Percentiles rank a stretch among this genome's conserved stretches.
phyloP scores from a whole-genome alignment of 2,329 filamentous ascomycete species.

The Fusarium lyarnte region DNA sequence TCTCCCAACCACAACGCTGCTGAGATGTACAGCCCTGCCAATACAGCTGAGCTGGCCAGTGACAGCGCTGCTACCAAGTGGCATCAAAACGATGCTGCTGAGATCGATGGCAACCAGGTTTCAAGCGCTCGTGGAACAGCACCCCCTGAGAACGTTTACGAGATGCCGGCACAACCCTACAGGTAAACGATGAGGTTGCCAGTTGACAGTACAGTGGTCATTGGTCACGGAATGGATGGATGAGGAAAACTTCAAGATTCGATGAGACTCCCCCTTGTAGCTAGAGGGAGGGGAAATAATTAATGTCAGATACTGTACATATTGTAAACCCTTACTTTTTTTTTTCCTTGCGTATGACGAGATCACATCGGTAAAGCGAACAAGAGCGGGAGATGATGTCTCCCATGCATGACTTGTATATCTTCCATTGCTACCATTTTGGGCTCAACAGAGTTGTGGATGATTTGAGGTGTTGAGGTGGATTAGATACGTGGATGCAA shows the following conservation, averaged over 20 bases:
- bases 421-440: constrained; percentile 9
- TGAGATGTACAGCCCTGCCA: constrained; percentile 37
- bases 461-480: constrained; percentile 7
- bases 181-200: constrained; percentile 39
- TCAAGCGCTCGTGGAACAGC: constrained; percentile 38
- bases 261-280: constrained; percentile 23
- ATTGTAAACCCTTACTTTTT: constrained; percentile 38
- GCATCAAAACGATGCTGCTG: constrained; percentile 49
- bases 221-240: constrained; percentile 3
- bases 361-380: constrained; percentile 29
- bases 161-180: constrained; percentile 54
- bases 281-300: constrained; percentile 32
- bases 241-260: constrained; percentile 24
- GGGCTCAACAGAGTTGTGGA: constrained; percentile 11
- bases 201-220: background rate
- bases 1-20: constrained; percentile 36
- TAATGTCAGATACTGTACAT: constrained; percentile 47
- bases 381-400: constrained; percentile 10
- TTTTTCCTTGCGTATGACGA: constrained; percentile 36
- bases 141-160: constrained; percentile 51
- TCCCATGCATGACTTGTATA: constrained; percentile 14
- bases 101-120: constrained; percentile 52
- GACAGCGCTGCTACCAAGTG: constrained; percentile 47
- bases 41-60: constrained; percentile 48
- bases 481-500: constrained; percentile 7